Evolutionary conservation across 306 rosid species (phyloP), one percentile per base, ranked within the genome.

Genomic region (Cucumis cinereus): DNA sequence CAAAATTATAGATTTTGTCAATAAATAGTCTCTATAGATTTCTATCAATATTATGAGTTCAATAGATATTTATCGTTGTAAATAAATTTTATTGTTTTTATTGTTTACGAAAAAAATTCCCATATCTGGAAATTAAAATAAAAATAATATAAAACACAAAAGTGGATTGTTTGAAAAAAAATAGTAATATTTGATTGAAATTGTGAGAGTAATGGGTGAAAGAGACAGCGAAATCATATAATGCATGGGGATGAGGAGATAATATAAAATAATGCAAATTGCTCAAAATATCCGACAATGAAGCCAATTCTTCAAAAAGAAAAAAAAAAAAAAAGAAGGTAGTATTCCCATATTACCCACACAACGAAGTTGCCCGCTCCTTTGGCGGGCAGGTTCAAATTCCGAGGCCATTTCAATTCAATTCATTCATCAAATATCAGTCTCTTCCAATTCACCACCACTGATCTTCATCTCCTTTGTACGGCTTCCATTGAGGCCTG

Each of bases 341-440:
- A 40, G 9, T 3, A 41, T 30, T 15, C 30, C 22, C 43, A 14
- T 61, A 28, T 38, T 40, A 22, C 71, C 71, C 77, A 55, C 56
- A 7, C 30, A 81, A 88, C 79, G 82, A 84, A 82, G 79, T 87
- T 89, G 87, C 90, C 97, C 94, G 83, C 79, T 74, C 58, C 22
- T 43, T 45, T 70, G 76, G 76, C 76, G 76, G 76, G 76, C 76
- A 71, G 76, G 76, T 71, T 71, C 76, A 86, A 80, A 77, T 76
- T 33, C 78, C 91, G 54, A 91, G 82, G 68, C 72, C 19, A 36
- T 45, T 78, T 68, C 50, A 35, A 63, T 63, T 22, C 72, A 78
- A 54, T 74, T 59, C 85, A 16, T 59, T 57, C 63, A n/a, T 30
- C 4, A 56, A 77, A 78, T 73, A 78, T 76, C 80, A 24, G 64